Evolutionary conservation across 495 filamentous ascomycete species (phyloP), one percentile per base, ranked within the genome.

Genomic region (Aspergillus diversus): DNA sequence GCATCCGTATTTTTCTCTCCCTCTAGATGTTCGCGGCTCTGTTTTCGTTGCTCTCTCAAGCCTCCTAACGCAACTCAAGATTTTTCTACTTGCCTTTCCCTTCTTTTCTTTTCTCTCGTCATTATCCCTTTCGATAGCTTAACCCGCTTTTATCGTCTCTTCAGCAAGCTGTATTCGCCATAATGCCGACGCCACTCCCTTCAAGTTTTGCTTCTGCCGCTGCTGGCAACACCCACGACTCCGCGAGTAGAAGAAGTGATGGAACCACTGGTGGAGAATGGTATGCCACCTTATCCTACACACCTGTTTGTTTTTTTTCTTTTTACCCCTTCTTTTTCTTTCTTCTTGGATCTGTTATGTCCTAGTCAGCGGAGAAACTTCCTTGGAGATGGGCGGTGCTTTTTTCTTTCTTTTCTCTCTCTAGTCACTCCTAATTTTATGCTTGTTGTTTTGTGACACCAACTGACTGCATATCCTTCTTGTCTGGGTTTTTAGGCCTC

Each of bases 141-240:
- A 39, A 12, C 54, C 53, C 42, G 35, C 55, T 43, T 63, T 61
- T 8, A 51, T 54, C 51, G 57, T 63, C 33, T 27, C 39, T 57
- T 63, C 52, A 62, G 54, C 63, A 58, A 64, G 42, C 43, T 46
- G 21, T 61, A 16, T 13, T 56, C 50, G 60, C 53, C 73, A 81
- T 69, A 71, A 93, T 93, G 90, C 84, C 89, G 77, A 87, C 89
- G 73, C 87, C 89, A 77, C 85, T 92, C 69, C 84, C 89, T 64
- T 92, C 90, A 63, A 92, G 88, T 84, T 93, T 93, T 82, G 90
- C 90, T 72, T 91, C 89, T 66, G 90, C 90, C 63, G 90, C 90
- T 66, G 89, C 90, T 66, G 89, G 89, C 73, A 89, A 91, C 76
- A 86, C 78, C 67, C 76, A 83, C 61, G 83, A 78, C 71, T 78